Conservation (phyloP, 352 stramenopile species). For the Globisporangium paroecandrum region DNA sequence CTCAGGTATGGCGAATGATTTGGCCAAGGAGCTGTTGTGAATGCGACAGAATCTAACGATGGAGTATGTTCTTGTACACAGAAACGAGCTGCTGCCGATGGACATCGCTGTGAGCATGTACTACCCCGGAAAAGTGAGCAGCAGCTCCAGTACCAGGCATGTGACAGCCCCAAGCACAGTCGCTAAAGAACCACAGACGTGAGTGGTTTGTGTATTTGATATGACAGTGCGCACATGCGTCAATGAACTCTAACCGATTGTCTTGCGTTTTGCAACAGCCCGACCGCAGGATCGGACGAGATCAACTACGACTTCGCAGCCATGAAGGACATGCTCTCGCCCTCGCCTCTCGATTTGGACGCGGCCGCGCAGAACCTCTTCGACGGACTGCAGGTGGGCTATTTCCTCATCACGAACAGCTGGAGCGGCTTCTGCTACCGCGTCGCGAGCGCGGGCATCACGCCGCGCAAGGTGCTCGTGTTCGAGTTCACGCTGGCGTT, state of each 20-base stretch:
- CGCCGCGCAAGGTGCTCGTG: conserved; percentile 7
- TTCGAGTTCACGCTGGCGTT: conserved; percentile 11
- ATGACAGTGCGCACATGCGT: neutral
- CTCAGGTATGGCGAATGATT: conserved; percentile 26
- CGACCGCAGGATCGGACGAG: neutral
- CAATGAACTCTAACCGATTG: neutral
- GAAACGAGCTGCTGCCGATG: conserved; percentile 12
- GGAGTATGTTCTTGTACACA: neutral
- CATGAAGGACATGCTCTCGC: conserved; percentile 5
- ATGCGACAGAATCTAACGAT: neutral
- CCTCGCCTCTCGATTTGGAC: neutral
- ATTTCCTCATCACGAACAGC: conserved; percentile 15
- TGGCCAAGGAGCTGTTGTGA: neutral
- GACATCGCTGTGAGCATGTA: conserved; percentile 17
- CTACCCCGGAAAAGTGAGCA: conserved; percentile 10
- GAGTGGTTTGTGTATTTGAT: neutral
- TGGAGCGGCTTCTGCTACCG: conserved; percentile 14
- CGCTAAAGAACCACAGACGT: neutral
- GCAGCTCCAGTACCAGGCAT: neutral
- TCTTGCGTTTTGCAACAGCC: neutral
- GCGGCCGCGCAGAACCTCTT: conserved; percentile 10
- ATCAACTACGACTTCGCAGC: conserved; percentile 1
- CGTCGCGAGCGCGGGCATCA: conserved; percentile 8
- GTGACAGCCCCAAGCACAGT: neutral
- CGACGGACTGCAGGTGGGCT: conserved; percentile 5